phyloP scores from a whole-genome alignment of 2,329 filamentous ascomycete species.

The Alternaria gansuensis region DNA sequence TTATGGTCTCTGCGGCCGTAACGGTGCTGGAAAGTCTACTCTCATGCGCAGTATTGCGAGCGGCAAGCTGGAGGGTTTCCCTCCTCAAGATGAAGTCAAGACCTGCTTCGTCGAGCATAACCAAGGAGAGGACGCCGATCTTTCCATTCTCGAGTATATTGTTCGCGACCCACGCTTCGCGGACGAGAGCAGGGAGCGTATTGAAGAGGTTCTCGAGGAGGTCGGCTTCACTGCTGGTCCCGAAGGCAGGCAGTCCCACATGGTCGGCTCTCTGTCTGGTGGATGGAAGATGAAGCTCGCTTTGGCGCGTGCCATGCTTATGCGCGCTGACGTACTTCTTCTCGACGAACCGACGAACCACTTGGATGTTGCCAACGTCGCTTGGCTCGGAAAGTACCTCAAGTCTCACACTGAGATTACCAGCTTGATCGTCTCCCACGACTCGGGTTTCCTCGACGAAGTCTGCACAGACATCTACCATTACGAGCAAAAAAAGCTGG shows the following conservation, averaged over 20 bases:
- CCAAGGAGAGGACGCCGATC: constrained; percentile 95
- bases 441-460: constrained; percentile 95
- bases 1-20: constrained; percentile 95
- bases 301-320: constrained; percentile 93
- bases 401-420: constrained; percentile 97
- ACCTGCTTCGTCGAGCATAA: constrained; percentile 99
- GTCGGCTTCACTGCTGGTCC: constrained; percentile 94
- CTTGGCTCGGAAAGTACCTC: constrained; percentile 94
- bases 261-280: constrained; percentile 92
- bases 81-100: constrained; percentile 86
- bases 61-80: constrained; percentile 97
- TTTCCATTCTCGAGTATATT: constrained; percentile 94
- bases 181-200: constrained; percentile 79
- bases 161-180: constrained; percentile 87
- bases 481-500: constrained; percentile 97
- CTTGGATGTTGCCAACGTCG: constrained; percentile 93
- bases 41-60: constrained; percentile 96
- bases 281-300: constrained; percentile 99
- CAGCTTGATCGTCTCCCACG: constrained; percentile 96
- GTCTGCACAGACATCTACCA: constrained; percentile 99
- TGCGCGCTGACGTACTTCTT: constrained; percentile 93
- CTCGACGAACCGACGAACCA: constrained; percentile 99
- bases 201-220: constrained; percentile 83
- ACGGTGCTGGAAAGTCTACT: constrained; percentile 98
- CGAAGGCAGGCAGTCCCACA: constrained; percentile 85